Evolutionary conservation across 495 filamentous ascomycete genomes (phyloP), one percentile per base, ranked within the genome.

Genomic region (Immersiella caudata): DNA sequence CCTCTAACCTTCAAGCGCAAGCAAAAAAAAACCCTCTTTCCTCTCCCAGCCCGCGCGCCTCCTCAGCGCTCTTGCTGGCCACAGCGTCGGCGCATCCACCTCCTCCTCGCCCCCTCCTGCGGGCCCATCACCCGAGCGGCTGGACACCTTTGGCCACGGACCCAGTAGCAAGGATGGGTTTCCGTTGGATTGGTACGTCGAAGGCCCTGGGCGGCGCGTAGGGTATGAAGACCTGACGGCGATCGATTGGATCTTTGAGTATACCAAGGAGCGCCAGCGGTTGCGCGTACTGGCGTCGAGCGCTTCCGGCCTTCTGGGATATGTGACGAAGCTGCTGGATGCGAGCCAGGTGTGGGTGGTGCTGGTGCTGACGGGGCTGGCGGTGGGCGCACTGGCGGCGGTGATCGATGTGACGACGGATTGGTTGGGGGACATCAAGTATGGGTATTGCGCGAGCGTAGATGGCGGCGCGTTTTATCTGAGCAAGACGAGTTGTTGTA

Each of bases 231-330:
- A 99, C 80, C 84, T 97, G 73, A 97, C 96, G 16, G 95, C 96
- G 16, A 99, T 99, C 77, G 95, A 99, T 80, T 99, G 95, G 95
- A 98, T 97, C 71, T 98, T 97, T 74, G 95, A 99, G 78, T 97
- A 99, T 76, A 95, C 93, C 25, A 97, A 97, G 77, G 95, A 99
- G 78, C 86, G 95, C 20, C 93, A 97, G 76, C 87, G 95, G 51
- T 85, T 95, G 69, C 85, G 93, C 9, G 81, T 91, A 18, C 82
- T 99, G 11, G 89, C 87, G 60, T 87, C 89, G 2, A 88, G 82
- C 67, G 84, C 90, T 9, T 86, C 87, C 27, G 91, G 93, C 2
- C 64, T 97, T 16, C 67, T 94, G 22, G 93, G 93, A 25, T 88
- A 94, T 74, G 69, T 86, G 29, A 86, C 85, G 57, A 89, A 89